phyloP scores from a whole-genome alignment of 192 early-diverging fungal species.

The Kappamyces sp. region DNA sequence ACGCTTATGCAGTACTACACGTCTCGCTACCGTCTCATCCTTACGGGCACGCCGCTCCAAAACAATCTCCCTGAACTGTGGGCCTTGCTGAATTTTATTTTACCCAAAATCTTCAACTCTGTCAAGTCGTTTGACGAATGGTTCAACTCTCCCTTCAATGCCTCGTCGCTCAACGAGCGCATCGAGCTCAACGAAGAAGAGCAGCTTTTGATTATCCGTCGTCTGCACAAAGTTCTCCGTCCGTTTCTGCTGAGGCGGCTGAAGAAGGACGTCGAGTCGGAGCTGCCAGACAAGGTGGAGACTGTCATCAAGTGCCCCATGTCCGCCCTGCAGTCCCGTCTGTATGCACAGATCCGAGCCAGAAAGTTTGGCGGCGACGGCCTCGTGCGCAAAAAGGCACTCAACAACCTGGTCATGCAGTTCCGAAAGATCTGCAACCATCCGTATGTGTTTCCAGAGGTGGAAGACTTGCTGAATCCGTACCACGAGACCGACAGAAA shows the following conservation, averaged over 20 bases:
- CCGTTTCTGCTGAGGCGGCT: conserved; percentile 94
- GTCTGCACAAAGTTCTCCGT: conserved; percentile 94
- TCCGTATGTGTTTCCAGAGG: conserved; percentile 93
- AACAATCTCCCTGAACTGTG: conserved; percentile 98
- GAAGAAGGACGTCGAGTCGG: conserved; percentile 98
- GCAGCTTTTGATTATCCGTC: conserved; percentile 87
- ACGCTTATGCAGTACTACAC: conserved; percentile 86
- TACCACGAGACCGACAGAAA: conserved; percentile 60
- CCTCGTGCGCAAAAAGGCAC: conserved; percentile 62
- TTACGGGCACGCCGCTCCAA: conserved; percentile 98
- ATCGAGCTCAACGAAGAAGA: conserved; percentile 98
- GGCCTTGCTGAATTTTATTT: conserved; percentile 92
- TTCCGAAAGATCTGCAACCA: conserved; percentile 98
- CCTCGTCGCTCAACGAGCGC: conserved; percentile 66
- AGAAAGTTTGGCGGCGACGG: conserved; percentile 51
- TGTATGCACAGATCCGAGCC: conserved; percentile 85
- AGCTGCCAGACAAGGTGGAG: conserved; percentile 96
- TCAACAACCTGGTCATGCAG: conserved; percentile 98
- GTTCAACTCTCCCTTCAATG: conserved; percentile 95
- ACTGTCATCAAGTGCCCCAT: conserved; percentile 86
- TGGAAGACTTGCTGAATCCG: conserved; percentile 80
- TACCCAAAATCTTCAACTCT: conserved; percentile 95
- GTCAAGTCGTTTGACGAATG: conserved; percentile 98
- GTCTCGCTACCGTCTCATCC: conserved; percentile 85
- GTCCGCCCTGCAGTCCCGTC: conserved; percentile 74